phyloP scores from a whole-genome alignment of 1,284 basidiomycete genomes.

The Tilletiopsis washingtonensis region DNA sequence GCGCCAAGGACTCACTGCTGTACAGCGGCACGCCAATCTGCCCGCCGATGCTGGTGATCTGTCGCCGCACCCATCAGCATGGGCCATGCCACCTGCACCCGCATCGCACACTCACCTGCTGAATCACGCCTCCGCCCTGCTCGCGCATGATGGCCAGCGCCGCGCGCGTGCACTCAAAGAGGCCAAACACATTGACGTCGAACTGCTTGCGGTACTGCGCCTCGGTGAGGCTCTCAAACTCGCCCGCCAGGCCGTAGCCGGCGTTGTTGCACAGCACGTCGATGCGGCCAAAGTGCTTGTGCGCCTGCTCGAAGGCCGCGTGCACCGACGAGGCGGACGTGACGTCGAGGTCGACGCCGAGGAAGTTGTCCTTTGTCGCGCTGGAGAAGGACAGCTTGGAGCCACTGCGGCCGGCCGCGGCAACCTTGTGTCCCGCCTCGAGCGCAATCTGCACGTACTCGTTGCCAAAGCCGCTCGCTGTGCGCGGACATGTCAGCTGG shows the following conservation, averaged over 20 bases:
- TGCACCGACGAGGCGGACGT: conserved; percentile 38
- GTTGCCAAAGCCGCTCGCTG: conserved; percentile 48
- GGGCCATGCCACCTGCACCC: background rate
- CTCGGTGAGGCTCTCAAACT: conserved; percentile 47
- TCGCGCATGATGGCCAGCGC: conserved; percentile 42
- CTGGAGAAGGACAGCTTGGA: conserved; percentile 13
- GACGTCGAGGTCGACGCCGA: conserved; percentile 36
- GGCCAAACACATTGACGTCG: conserved; percentile 49
- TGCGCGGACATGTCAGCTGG: no score
- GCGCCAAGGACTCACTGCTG: no score
- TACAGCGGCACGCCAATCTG: conserved; percentile 38
- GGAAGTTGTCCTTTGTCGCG: conserved; percentile 14
- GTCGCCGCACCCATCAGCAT: no score
- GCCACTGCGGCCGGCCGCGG: conserved; percentile 34
- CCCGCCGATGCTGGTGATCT: conserved; percentile 48
- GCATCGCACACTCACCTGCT: conserved; percentile 14
- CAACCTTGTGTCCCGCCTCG: conserved; percentile 38
- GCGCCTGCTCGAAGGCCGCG: conserved; percentile 42
- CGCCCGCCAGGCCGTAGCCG: conserved; percentile 43
- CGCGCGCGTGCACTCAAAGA: conserved; percentile 40
- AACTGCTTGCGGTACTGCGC: conserved; percentile 25
- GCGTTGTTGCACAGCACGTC: conserved; percentile 52
- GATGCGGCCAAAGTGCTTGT: conserved; percentile 48
- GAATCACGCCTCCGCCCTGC: conserved; percentile 31
- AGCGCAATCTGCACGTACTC: conserved; percentile 69